phyloP scores from a whole-genome alignment of 1,139 yeast genomes.

The Blastobotrys serpentis region DNA sequence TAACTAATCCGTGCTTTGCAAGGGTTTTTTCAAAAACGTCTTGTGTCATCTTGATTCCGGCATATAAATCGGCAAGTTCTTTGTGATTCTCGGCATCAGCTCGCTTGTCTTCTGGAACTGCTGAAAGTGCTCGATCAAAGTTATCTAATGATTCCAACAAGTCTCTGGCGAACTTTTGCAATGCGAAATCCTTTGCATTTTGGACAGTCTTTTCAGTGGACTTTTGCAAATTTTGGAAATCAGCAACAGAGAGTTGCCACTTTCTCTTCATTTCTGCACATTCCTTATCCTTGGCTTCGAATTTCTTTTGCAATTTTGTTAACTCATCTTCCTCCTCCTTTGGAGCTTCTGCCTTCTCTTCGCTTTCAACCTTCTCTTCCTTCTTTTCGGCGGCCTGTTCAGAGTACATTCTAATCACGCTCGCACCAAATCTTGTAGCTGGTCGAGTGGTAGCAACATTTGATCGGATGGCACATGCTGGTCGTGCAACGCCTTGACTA shows the following conservation, averaged over 20 bases:
- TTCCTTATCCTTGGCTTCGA: constrained; percentile 72
- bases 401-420: constrained; percentile 22
- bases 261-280: constrained; percentile 79
- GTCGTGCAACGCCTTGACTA: constrained; percentile 10
- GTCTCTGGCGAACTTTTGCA: constrained; percentile 91
- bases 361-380: constrained; percentile 10
- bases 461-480: constrained; percentile 8
- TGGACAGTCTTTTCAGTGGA: constrained; percentile 83
- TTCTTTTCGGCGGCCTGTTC: constrained; percentile 17
- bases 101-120: constrained; percentile 60
- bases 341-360: constrained; percentile 18
- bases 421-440: constrained; percentile 7
- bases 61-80: constrained; percentile 74
- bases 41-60: constrained; percentile 91
- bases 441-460: neutral
- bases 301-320: constrained; percentile 44
- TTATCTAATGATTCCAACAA: constrained; percentile 87
- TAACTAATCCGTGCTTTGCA: constrained; percentile 72
- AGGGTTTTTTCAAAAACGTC: constrained; percentile 84
- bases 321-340: constrained; percentile 30
- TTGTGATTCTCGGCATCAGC: constrained; percentile 37
- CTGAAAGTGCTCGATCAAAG: constrained; percentile 80
- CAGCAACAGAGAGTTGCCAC: constrained; percentile 82
- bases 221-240: constrained; percentile 89
- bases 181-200: constrained; percentile 86